Evolutionary conservation across 805 yeast genomes (phyloP).

Genomic region (Saccharomycopsis synnaedendra): DNA sequence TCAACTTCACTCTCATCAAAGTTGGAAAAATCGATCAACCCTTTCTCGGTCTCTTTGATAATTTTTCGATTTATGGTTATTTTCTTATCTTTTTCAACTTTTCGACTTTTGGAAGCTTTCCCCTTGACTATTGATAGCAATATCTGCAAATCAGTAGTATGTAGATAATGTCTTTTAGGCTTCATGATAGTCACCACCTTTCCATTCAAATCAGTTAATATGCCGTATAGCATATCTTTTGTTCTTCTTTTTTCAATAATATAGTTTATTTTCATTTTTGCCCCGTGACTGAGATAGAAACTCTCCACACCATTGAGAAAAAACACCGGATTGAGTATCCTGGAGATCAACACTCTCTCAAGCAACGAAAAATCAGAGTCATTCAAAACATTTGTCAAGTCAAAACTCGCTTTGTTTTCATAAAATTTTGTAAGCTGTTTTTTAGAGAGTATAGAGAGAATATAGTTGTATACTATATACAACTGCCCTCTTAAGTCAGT

Average conservation of each 20-base stretch:
- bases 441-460: conserved; percentile 75
- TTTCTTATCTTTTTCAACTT: background rate
- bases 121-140: conserved; percentile 59
- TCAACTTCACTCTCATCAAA: conserved; percentile 11
- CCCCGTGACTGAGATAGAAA: conserved; percentile 43
- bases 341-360: conserved; percentile 27
- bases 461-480: conserved; percentile 60
- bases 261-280: conserved; percentile 45
- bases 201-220: conserved; percentile 55
- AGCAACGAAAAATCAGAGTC: conserved; percentile 16
- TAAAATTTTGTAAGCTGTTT: conserved; percentile 64
- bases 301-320: conserved; percentile 58
- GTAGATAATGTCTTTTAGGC: conserved; percentile 67
- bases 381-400: conserved; percentile 59
- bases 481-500: conserved; percentile 50
- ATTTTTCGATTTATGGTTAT: conserved; percentile 2
- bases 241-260: conserved; percentile 36
- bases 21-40: conserved; percentile 1
- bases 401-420: conserved; percentile 65
- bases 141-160: conserved; percentile 71
- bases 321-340: conserved; percentile 44
- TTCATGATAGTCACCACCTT: conserved; percentile 58
- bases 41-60: background rate
- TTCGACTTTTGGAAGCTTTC: background rate
- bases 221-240: conserved; percentile 50